Evolutionary conservation across 306 rosid species (phyloP).

Genomic region (Corylus americana): DNA sequence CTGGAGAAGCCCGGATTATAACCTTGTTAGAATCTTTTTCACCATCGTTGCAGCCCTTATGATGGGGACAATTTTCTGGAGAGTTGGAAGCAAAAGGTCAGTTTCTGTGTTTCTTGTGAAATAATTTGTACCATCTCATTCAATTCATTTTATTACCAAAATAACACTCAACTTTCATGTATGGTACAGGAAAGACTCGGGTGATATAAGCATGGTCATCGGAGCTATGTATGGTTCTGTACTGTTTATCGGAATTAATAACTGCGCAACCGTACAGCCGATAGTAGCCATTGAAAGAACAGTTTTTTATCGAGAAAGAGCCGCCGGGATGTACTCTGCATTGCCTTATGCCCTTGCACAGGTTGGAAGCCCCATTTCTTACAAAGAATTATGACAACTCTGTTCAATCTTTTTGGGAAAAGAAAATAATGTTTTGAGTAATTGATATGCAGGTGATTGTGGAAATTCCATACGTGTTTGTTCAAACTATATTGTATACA

Average conservation of each 20-base stretch:
- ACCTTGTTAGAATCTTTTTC: constrained; percentile 81
- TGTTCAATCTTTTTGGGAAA: background rate
- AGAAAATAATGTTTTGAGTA: background rate
- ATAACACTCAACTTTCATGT: background rate
- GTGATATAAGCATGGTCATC: constrained; percentile 60
- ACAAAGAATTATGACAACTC: background rate
- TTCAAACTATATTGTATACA: constrained; percentile 70
- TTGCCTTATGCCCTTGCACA: constrained; percentile 91
- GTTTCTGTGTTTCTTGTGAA: constrained; percentile 15
- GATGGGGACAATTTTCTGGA: constrained; percentile 89
- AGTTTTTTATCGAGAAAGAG: constrained; percentile 89
- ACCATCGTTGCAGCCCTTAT: constrained; percentile 74
- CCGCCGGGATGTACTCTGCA: constrained; percentile 97
- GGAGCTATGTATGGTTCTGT: constrained; percentile 95
- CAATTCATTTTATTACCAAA: too few relatives aligned
- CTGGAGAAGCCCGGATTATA: constrained; percentile 97
- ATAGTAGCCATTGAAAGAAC: constrained; percentile 84
- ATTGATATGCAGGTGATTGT: constrained; percentile 57
- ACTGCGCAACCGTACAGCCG: constrained; percentile 91
- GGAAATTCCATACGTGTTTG: constrained; percentile 77
- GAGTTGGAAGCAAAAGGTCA: constrained; percentile 66
- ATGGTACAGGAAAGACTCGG: constrained; percentile 47
- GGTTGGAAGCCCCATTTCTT: constrained; percentile 32
- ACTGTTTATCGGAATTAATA: constrained; percentile 76
- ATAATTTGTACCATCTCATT: background rate